Conservation (phyloP, 257 asterid species). For the Anisodus tanguticus region DNA sequence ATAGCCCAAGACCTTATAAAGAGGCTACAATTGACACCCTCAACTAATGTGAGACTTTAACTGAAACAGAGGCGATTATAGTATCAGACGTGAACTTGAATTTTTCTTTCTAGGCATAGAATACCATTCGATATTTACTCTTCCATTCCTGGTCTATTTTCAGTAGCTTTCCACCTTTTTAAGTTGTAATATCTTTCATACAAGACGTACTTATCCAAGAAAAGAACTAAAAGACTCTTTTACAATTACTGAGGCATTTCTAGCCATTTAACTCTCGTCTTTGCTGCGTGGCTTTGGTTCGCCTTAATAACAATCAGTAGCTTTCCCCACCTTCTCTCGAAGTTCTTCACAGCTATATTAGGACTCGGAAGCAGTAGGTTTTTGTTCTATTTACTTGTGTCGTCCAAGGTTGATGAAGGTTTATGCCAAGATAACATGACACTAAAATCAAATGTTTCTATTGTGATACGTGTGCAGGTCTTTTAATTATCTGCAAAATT, state of each 20-base stretch:
- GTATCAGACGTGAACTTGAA: background rate
- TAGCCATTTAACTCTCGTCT: background rate
- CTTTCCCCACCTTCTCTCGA: background rate
- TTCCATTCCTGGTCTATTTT: background rate
- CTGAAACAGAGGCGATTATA: background rate
- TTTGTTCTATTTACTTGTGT: slow-evolving; percentile 17
- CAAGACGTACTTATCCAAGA: background rate
- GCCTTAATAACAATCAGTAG: background rate
- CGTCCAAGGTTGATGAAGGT: background rate
- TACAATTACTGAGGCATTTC: background rate
- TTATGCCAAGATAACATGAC: background rate
- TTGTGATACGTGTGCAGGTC: slow-evolving; percentile 31
- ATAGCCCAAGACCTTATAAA: background rate
- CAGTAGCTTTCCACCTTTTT: background rate
- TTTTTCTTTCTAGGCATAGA: slow-evolving; percentile 25
- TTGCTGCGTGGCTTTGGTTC: background rate
- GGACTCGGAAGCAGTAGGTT: background rate
- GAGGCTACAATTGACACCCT: background rate
- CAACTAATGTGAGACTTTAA: background rate
- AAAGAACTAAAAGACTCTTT: background rate
- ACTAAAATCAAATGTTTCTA: background rate
- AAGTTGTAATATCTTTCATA: background rate
- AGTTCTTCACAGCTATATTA: background rate
- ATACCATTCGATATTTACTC: background rate
- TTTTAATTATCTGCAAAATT: slow-evolving; percentile 37